Evolutionary conservation across 345 rosid species (phyloP), one percentile per base, ranked within the genome.

Genomic region (Bruguiera gymnorhiza): DNA sequence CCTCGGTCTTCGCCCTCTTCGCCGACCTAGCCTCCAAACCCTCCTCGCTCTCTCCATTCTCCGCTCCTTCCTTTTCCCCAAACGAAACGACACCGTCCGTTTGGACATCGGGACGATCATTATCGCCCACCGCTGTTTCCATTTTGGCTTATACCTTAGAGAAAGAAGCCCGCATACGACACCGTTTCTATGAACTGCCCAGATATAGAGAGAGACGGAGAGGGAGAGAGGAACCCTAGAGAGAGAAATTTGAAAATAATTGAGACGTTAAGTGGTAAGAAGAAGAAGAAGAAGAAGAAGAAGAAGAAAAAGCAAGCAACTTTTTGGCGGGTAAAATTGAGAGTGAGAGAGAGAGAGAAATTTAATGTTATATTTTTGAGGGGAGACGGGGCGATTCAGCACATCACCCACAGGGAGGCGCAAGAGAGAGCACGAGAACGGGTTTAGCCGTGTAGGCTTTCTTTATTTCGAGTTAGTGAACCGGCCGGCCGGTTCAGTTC

Each of bases 251-350:
- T 36, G 32, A 72, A 75, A 72, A 55, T 30, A 39, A 39, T 55
- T 18, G 48, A 68, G 75, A 71, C 75, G 75, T 71, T 64, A 30
- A 60, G 57, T 62, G 34, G 54, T 27, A 21, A 65, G 19, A 48
- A 62, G 59, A 36, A 61, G 56, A 37, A 43, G 0, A 43, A 61
- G 56, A 37, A 43, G 0, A 43, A 65, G 19, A 48, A 62, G 59
- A 36, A 61, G 56, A 37, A 43, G 0, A 43, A 39, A 39, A 10
- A 3, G 16, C 10, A 11, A 11, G 16, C 13, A 39, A 9, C 53
- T 69, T 75, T 76, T 83, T 80, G 84, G 86, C 83, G 84, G 83
- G 84, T 80, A 83, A 83, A 83, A 72, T 68, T 62, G 31, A 46
- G 67, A 46, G 59, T 1, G 5, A 1, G 1, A 4, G 34, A n/a